Conservation (phyloP, 139 green algal genomes). For the Mychonastes homosphaera region DNA sequence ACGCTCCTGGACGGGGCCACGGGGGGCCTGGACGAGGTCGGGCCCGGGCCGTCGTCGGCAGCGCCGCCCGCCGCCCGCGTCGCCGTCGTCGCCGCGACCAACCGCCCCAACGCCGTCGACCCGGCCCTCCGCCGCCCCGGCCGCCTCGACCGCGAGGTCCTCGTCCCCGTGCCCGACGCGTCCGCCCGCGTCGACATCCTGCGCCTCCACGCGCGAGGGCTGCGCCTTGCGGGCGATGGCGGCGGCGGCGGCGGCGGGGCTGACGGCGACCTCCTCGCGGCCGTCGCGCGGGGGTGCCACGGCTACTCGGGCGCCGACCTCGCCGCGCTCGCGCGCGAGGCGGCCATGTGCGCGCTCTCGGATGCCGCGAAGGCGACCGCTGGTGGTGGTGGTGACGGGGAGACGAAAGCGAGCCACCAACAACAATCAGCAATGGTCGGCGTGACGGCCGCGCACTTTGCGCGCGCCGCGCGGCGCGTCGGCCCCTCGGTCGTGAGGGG, state of each 20-base stretch:
- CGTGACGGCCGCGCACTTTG: conserved; percentile 35
- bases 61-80: conserved; percentile 23
- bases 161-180: conserved; percentile 46
- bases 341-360: conserved; percentile 57
- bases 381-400: neutral
- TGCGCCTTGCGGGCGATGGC: conserved; percentile 48
- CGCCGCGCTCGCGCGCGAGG: conserved; percentile 57
- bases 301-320: conserved; percentile 84
- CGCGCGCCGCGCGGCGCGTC: conserved; percentile 38
- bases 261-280: no score
- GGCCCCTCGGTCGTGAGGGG: conserved; percentile 52
- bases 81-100: conserved; percentile 81
- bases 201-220: conserved; percentile 32
- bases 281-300: conserved; percentile 46
- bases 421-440: neutral
- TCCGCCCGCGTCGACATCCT: conserved; percentile 32
- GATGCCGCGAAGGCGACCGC: neutral
- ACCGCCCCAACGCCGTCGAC: conserved; percentile 78
- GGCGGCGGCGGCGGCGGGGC: no score
- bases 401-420: neutral
- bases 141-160: conserved; percentile 78
- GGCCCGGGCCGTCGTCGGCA: neutral
- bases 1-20: conserved; percentile 78
- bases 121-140: conserved; percentile 76
- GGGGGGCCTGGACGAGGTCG: neutral